Evolutionary conservation across 164 flowering plant species (phyloP).

Genomic region (Dillenia suffruticosa): DNA sequence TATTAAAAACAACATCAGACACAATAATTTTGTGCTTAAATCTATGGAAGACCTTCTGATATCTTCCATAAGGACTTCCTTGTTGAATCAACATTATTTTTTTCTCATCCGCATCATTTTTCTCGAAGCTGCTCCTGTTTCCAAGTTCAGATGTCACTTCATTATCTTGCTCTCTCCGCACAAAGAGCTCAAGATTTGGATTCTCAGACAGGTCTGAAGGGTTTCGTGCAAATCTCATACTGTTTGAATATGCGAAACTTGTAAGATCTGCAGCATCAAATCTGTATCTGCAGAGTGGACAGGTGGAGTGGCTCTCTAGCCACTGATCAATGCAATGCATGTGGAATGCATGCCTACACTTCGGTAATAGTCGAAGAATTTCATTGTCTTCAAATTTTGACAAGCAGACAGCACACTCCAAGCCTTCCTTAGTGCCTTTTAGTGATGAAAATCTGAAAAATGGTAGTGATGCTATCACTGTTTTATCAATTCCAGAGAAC

Average conservation of each 20-base stretch:
- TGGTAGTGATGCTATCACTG: slow-evolving; percentile 16
- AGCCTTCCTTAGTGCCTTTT: slow-evolving; percentile 17
- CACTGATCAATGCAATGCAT: slow-evolving; percentile 73
- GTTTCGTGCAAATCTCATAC: slow-evolving; percentile 42
- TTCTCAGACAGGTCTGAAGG: slow-evolving; percentile 38
- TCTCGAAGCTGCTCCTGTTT: slow-evolving; percentile 33
- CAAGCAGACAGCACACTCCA: slow-evolving; percentile 24
- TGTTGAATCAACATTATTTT: slow-evolving; percentile 20
- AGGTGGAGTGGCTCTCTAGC: slow-evolving; percentile 86
- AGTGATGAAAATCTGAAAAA: slow-evolving; percentile 18
- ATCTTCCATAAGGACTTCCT: neutral
- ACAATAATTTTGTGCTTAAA: slow-evolving; percentile 61
- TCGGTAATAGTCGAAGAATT: slow-evolving; percentile 21
- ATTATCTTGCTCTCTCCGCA: slow-evolving; percentile 22
- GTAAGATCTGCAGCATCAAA: slow-evolving; percentile 42
- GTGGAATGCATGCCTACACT: slow-evolving; percentile 88
- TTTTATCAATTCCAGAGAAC: slow-evolving; percentile 20
- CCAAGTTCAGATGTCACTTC: slow-evolving; percentile 32
- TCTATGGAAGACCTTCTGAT: slow-evolving; percentile 29
- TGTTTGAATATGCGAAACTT: slow-evolving; percentile 35
- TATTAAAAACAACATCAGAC: slow-evolving; percentile 56
- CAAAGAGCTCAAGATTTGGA: slow-evolving; percentile 32
- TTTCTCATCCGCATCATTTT: slow-evolving; percentile 5
- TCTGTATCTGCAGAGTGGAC: slow-evolving; percentile 74
- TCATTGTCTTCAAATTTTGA: slow-evolving; percentile 22